Conservation (phyloP, 495 filamentous ascomycete genomes). For the Parachaetomium inaequale region DNA sequence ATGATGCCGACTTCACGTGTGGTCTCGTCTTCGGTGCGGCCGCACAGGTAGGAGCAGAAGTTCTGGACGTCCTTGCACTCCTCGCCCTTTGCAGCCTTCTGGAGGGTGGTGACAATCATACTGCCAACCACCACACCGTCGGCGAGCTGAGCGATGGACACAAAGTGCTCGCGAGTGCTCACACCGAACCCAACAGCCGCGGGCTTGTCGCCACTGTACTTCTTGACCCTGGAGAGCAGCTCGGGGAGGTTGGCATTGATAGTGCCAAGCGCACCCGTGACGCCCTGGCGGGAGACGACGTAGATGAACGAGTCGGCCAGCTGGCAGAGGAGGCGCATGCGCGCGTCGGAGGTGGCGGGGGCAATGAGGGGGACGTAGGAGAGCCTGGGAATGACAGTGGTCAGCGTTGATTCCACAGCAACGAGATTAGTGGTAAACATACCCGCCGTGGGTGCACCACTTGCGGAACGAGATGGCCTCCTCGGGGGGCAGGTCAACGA, state of each 20-base stretch:
- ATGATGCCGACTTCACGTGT: conserved; percentile 61
- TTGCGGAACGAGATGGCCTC: conserved; percentile 90
- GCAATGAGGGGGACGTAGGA: conserved; percentile 96
- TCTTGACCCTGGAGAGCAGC: conserved; percentile 80
- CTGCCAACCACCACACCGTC: conserved; percentile 98
- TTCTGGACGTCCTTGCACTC: conserved; percentile 73
- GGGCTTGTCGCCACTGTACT: conserved; percentile 84
- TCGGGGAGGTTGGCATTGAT: conserved; percentile 76
- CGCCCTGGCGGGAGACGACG: conserved; percentile 95
- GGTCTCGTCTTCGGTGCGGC: conserved; percentile 50
- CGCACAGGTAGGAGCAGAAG: conserved; percentile 78
- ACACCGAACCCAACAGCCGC: conserved; percentile 94
- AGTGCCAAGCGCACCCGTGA: conserved; percentile 83
- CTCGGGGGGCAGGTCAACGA: conserved; percentile 95
- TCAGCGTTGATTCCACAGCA: conserved; percentile 5
- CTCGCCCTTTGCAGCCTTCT: conserved; percentile 64
- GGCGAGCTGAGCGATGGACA: conserved; percentile 74
- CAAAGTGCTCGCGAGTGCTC: conserved; percentile 90
- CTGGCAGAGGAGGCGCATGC: conserved; percentile 92
- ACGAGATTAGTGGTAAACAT: conserved; percentile 25
- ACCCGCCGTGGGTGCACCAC: conserved; percentile 72
- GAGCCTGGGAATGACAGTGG: conserved; percentile 43
- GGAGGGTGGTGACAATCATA: conserved; percentile 80
- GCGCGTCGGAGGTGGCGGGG: conserved; percentile 82
- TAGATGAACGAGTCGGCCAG: conserved; percentile 99